Base-by-base conservation (phyloP, 768 basidiomycete species). In the Mycena metata region DNA sequence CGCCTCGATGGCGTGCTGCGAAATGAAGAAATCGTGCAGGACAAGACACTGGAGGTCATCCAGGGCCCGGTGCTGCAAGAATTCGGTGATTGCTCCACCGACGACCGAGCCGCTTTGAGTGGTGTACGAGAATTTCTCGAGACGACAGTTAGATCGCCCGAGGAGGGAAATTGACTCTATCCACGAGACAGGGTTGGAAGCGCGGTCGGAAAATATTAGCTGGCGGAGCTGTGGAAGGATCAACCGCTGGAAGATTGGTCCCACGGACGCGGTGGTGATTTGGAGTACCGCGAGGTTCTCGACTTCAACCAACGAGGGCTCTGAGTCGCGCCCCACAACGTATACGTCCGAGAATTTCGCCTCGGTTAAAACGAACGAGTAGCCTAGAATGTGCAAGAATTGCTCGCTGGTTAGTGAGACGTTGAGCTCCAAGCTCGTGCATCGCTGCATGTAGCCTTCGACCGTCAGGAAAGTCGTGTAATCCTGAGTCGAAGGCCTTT, bases 361-460 rank as follows among this genome's bases (percentile, higher is more conserved):
- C 21, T 50, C 47, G 7, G 19, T 26, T 9, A 61, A 39, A 13
- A 61, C 49, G 19, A 51, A 61, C 2, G 47, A 36, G 11, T 61
- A 13, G 21, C 39, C 5, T n/a, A 61, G 19, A 16, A 60, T 13
- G 13, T 26, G 23, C 11, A 50, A 9, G 36, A 61, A 13, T 13
- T 42, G 12, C 17, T 15, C 35, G 15, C 21, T 49, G 0, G 47
- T 9, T n/a, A 60, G 36, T 4, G 60, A 10, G 33, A 61, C 13
- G 36, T 50, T 12, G 3, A 61, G 24, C 21, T 61, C 49, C 23
- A 61, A 36, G 36, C 23, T 51, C 8, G 60, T 51, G 60, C 60
- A 61, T 6, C 36, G 35, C 12, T 61, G 60, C 49, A 61, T 17
- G 26, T 41, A 61, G 35, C 49, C 47, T 23, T 61, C 60, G 47